A percentile compares a stretch with the other conserved stretches of the same genome.
phyloP scores from a whole-genome alignment of 768 basidiomycete species.

The Termitomyces sp. region DNA sequence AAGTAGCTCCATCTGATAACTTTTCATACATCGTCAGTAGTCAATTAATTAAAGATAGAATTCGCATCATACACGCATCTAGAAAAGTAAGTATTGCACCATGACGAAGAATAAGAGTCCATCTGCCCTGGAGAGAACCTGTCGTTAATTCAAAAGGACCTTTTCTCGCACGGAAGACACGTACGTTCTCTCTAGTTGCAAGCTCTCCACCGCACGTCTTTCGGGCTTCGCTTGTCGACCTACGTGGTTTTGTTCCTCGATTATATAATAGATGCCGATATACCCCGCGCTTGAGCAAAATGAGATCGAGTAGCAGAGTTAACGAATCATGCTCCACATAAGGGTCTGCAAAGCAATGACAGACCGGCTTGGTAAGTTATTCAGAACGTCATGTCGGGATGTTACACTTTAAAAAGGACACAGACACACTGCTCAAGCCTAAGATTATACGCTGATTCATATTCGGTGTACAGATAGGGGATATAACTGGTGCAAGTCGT shows the following conservation, averaged over 20 bases:
- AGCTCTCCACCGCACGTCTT: conserved; percentile 4
- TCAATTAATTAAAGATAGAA: not conserved
- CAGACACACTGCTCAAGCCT: conserved; percentile 81
- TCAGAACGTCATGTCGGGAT: not conserved
- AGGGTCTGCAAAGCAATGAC: conserved; percentile 72
- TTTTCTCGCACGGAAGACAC: not conserved
- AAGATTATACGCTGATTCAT: conserved; percentile 72
- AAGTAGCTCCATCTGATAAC: conserved; percentile 79
- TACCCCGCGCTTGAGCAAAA: conserved; percentile 76
- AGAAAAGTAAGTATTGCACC: conserved; percentile 54
- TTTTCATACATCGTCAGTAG: conserved; percentile 19
- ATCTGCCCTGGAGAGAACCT: conserved; percentile 38
- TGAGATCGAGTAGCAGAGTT: conserved; percentile 71
- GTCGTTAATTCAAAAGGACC: not conserved
- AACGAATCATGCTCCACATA: conserved; percentile 82
- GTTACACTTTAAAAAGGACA: conserved; percentile 11
- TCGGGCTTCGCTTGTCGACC: conserved; percentile 20
- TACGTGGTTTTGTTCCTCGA: conserved; percentile 60
- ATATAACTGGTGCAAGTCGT: conserved; percentile 65
- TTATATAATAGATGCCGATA: conserved; percentile 82
- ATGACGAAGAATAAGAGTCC: conserved; percentile 53
- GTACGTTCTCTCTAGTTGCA: conserved; percentile 20
- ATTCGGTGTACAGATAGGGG: conserved; percentile 74
- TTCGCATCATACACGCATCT: conserved; percentile 61
- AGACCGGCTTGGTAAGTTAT: conserved; percentile 36